Evolutionary conservation across 139 green algal genomes (phyloP), one percentile per base, ranked within the genome.

Genomic region (Zygnema cylindricum): DNA sequence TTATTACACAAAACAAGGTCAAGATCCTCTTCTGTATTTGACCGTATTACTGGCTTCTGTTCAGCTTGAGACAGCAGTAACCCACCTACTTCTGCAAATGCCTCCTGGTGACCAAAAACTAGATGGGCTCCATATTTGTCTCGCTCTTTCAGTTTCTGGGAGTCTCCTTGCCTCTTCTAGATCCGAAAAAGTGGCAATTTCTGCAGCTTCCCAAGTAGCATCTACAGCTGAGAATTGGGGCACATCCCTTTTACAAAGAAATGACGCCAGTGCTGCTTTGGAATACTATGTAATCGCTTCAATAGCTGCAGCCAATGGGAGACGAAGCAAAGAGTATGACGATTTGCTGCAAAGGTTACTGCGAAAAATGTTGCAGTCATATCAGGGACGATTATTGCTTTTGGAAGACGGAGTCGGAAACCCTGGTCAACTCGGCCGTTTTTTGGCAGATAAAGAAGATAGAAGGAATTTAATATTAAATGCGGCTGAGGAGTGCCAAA

Each of bases 21-120:
- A 91, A 71, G 94, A 97, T 87, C 95, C 95, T 49, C 92, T 98
- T 89, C 87, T 97, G 39, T 98, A 97, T 88, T 89, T 93, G 1
- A 95, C 93, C 33, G 95, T 98, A 71, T 94, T 97, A 88, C 90
- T 98, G 90, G 93, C 98, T 57, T 95, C 82, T 57, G 89, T 97
- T 85, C 96, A 98, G 81, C 69, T 90, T 35, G 49, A 81, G 2
- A 33, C 40, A 22, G 77, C 86, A 1, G 81, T 90, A 35, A 22
- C n/a, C 23, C 35, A 85, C 57, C 86, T 90, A 2, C 32, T 90
- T 1, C 33, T 89, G 63, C n/a, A 84, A 25, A 30, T 36, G 36
- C 1, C 7, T 40, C 1, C 75, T 35, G 32, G 3, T 32, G 63
- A 32, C 1, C 21, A 90, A n/a, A 33, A 32, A 23, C 30, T 86